A percentile compares a stretch with the other conserved stretches of the same genome.
phyloP scores from a whole-genome alignment of 352 stramenopile genomes.

The Phytophthora sp. region DNA sequence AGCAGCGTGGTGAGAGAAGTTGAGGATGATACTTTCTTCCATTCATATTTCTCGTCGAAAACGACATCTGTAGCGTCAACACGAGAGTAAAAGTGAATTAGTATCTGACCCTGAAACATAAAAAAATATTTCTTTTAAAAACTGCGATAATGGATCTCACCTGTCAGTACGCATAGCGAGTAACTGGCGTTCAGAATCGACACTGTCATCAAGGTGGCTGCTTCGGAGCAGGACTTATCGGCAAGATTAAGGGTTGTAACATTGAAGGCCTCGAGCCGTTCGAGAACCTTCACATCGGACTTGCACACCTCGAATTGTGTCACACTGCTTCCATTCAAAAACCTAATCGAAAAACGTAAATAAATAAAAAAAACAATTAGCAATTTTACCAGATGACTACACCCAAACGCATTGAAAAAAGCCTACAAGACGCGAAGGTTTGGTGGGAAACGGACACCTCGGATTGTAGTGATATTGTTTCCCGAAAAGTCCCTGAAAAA shows the following conservation, averaged over 20 bases:
- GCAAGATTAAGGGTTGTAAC: constrained; percentile 15
- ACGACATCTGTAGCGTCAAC: constrained; percentile 12
- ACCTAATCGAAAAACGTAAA: constrained; percentile 14
- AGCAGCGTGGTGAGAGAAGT: constrained; percentile 32
- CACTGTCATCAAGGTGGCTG: constrained; percentile 10
- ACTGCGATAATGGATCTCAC: constrained; percentile 2
- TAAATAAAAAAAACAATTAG: too few species aligned
- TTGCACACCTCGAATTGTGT: constrained; percentile 41
- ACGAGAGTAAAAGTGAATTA: not conserved
- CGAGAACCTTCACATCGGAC: constrained; percentile 35
- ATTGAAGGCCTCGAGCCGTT: constrained; percentile 32
- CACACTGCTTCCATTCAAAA: constrained; percentile 40
- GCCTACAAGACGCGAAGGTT: constrained; percentile 35
- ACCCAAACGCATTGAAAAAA: too few species aligned
- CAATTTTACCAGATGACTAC: too few species aligned
- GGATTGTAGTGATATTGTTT: constrained; percentile 35
- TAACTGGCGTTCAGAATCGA: constrained; percentile 30
- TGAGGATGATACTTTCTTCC: constrained; percentile 25
- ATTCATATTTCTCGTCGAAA: constrained; percentile 33
- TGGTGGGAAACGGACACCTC: constrained; percentile 36
- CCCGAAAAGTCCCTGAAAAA: constrained; percentile 33
- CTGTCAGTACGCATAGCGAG: constrained; percentile 37
- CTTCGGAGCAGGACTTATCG: constrained; percentile 14
- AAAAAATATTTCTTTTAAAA: too few species aligned
- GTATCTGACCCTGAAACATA: too few species aligned